phyloP scores from a whole-genome alignment of 495 filamentous ascomycete genomes.

The Podospora appendiculata region DNA sequence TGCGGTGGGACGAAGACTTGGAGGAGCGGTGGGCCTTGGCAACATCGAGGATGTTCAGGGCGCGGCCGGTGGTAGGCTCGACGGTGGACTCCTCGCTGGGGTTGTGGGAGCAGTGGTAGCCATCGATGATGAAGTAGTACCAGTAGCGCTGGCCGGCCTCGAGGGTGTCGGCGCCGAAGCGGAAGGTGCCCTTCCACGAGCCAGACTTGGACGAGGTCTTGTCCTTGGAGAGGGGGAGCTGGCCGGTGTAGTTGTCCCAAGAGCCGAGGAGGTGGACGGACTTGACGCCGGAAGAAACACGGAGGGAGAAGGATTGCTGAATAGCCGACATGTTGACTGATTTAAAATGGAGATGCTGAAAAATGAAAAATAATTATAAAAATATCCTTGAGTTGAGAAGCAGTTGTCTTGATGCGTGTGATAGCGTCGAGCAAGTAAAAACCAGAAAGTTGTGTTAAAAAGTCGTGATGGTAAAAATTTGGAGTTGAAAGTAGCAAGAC shows the following conservation, averaged over 20 bases:
- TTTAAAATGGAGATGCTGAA: conserved; percentile 23
- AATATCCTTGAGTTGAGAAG: conserved; percentile 16
- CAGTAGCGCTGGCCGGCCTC: conserved; percentile 88
- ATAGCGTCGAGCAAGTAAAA: conserved; percentile 53
- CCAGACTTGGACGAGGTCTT: conserved; percentile 68
- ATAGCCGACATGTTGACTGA: conserved; percentile 68
- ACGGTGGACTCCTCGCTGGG: conserved; percentile 81
- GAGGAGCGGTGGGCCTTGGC: conserved; percentile 38
- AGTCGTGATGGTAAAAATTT: conserved; percentile 23
- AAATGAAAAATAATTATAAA: conserved; percentile 25
- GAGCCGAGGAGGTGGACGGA: conserved; percentile 96
- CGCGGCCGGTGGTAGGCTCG: conserved; percentile 94
- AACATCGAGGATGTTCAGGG: conserved; percentile 69
- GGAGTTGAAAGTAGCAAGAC: conserved; percentile 29
- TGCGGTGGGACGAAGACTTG: conserved; percentile 35
- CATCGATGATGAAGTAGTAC: conserved; percentile 99
- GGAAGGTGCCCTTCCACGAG: conserved; percentile 91
- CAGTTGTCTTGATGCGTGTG: conserved; percentile 10
- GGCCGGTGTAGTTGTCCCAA: conserved; percentile 94
- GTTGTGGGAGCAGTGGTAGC: conserved; percentile 97
- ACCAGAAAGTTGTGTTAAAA: conserved; percentile 30
- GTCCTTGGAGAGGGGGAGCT: conserved; percentile 86
- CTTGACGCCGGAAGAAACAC: conserved; percentile 94
- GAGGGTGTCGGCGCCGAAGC: conserved; percentile 79
- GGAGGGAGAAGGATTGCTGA: conserved; percentile 83